Evolutionary conservation across 1,284 basidiomycete genomes (phyloP), one percentile per base, ranked within the genome.

Genomic region (Trichosporon coremiiforme): DNA sequence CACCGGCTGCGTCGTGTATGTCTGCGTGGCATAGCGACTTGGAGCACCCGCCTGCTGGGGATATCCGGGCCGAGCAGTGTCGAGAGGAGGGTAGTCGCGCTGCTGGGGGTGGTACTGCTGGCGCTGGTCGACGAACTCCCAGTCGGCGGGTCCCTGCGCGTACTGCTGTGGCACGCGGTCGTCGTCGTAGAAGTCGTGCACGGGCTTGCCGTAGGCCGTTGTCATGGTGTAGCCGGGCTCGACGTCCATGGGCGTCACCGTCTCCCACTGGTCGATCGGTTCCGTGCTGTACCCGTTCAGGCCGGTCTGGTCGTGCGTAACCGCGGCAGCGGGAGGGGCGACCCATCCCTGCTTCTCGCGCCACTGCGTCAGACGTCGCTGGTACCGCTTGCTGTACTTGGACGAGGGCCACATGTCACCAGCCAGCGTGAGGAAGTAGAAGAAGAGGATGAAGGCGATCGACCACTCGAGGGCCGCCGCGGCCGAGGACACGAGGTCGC

Each of bases 391-490:
- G 9, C 79, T 82, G 1, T 82, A 81, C 75, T 85, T 85, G 50
- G 76, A 79, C 47, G 78, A 76, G 9, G 78, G 78, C 79, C 81
- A 77, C 33, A 81, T 77, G 71, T 82, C 77, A 62, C 77, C 76
- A 25, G 72, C 75, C 15, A 83, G 76, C 8, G 80, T 79, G 45
- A 79, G 66, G 71, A 80, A 82, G 79, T 81, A 83, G 73, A 85
- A 83, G 63, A 78, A 72, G 15, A 85, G 75, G 66, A 85, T 72
- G 77, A 86, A 85, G 2, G 83, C 75, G 33, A 83, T 78, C n/a
- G 82, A 74, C 84, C 85, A 85, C 75, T 85, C 84, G 65, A 85
- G 77, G 0, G 83, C 81, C 0, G 84, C 86, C 0, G 85, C 84
- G 0, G 79, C 84, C 0, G 82, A 83, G 12, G 84, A 83, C 68